Evolutionary conservation across 108 stramenopile genomes (phyloP), one percentile per base, ranked within the genome.

Genomic region (Skeletonema tropicum): DNA sequence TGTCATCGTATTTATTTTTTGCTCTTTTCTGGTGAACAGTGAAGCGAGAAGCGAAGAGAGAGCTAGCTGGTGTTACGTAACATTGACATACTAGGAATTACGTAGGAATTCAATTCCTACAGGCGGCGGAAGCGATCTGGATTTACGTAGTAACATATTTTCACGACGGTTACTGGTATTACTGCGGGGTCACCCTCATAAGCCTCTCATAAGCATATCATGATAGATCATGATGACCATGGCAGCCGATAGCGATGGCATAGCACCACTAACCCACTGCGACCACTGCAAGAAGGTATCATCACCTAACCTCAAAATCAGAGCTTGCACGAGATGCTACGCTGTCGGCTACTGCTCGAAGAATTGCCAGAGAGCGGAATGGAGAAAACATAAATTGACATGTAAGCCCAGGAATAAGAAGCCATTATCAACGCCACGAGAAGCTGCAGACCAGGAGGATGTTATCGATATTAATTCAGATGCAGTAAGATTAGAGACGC

Each of bases 271-370:
- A 61, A 49, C 58, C n/a, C 60, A 63, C 31, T 76, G 75, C 49
- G 25, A 76, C 32, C 32, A 62, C 3, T 76, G 76, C 63, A 19
- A 55, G 41, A 70, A 30, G 38, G 32, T 5, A 41, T 31, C 68
- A 14, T 76, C 76, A 15, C 48, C 68, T 7, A 57, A 67, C 7
- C 25, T 36, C 31, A 62, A 60, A 68, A 76, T 76, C 45, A 60
- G 48, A 26, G 68, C 68, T 14, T 76, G 76, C 55, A 69, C 76
- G 15, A 15, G 68, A 35, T 76, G 76, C 25, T 70, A 25, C 62
- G 26, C 61, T 14, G 68, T 69, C 15, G 76, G 76, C 21, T 76
- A 76, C 38, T 76, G 76, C 46, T 62, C 67, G 33, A 64, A 39
- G 39, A 0, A 36, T 25, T 76, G 76, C 30, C 76, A 76, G 35